Percentiles rank a stretch among this genome's conserved stretches.
Evolutionary conservation across 495 filamentous ascomycete genomes (phyloP).

Genomic region (Clohesyomyces aquaticus): DNA sequence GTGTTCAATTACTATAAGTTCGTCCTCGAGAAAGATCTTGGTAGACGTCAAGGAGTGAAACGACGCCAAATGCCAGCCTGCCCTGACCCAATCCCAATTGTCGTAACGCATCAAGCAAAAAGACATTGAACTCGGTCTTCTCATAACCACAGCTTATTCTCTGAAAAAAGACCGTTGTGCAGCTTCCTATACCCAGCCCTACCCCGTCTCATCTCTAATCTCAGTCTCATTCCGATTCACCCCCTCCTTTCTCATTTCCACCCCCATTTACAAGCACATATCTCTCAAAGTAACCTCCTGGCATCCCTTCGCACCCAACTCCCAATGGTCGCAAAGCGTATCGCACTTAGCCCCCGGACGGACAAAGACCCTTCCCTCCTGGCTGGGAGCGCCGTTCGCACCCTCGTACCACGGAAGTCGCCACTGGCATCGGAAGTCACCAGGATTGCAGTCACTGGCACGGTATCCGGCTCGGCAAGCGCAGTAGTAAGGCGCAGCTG

Average conservation of each 20-base stretch:
- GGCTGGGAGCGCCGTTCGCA: slow-evolving; percentile 17
- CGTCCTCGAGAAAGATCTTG: no score
- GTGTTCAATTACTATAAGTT: no score
- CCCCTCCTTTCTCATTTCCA: neutral
- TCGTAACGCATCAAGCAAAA: no score
- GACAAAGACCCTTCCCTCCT: slow-evolving; percentile 47
- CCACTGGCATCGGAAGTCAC: slow-evolving; percentile 28
- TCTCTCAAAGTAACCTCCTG: slow-evolving; percentile 6
- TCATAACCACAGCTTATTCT: no score
- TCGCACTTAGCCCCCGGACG: slow-evolving; percentile 41
- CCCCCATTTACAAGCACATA: slow-evolving; percentile 12
- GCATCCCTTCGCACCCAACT: slow-evolving; percentile 11
- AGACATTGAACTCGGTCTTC: no score
- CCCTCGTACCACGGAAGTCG: slow-evolving; percentile 33
- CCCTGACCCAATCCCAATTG: no score
- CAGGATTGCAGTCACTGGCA: slow-evolving; percentile 3
- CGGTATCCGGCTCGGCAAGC: slow-evolving; percentile 27
- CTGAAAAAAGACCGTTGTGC: no score
- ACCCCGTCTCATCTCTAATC: neutral
- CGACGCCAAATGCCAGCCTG: no score
- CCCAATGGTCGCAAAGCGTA: slow-evolving; percentile 25
- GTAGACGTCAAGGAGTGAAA: no score
- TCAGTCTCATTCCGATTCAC: neutral
- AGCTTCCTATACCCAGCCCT: no score
- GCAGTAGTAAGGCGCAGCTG: slow-evolving; percentile 21